Evolutionary conservation across 441 rosid species (phyloP).

Genomic region (Brassica balearica): DNA sequence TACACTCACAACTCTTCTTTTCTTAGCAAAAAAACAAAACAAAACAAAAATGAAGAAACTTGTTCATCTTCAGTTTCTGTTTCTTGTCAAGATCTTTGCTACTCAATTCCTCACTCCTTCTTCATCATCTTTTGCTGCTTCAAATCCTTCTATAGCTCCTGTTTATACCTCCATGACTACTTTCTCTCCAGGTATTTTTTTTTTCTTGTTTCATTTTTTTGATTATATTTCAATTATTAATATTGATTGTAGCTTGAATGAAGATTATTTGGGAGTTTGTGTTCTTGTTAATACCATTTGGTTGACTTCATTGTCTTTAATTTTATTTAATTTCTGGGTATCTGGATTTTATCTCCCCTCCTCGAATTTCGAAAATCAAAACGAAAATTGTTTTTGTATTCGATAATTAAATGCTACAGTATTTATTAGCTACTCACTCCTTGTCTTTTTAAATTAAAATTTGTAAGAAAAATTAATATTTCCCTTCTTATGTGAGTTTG

Average conservation of each 20-base stretch:
- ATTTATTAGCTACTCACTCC: constrained; percentile 32
- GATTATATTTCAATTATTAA: constrained; percentile 7
- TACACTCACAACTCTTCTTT: constrained; percentile 14
- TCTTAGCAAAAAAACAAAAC: constrained; percentile 11
- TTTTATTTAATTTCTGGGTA: background rate
- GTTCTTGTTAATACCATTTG: constrained; percentile 9
- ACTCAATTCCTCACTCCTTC: constrained; percentile 32
- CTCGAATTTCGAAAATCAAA: constrained; percentile 28
- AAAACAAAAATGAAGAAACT: constrained; percentile 22
- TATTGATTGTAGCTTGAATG: background rate
- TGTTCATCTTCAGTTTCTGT: constrained; percentile 28
- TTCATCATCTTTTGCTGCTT: constrained; percentile 27
- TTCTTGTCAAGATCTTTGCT: constrained; percentile 41
- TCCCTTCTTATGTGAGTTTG: background rate
- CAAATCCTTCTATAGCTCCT: constrained; percentile 51
- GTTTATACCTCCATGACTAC: constrained; percentile 59
- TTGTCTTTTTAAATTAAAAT: constrained; percentile 7
- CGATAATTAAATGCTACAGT: constrained; percentile 24
- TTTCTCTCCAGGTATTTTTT: constrained; percentile 63
- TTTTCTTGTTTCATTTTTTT: background rate
- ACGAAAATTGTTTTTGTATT: constrained; percentile 9
- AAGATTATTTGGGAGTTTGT: background rate
- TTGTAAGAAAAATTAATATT: constrained; percentile 1
- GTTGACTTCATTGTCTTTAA: constrained; percentile 27
- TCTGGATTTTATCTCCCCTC: constrained; percentile 30